These are phyloP conservation scores for Candida khao-thaluensis DNA, from an alignment of 805 yeast genomes.

Conservation along the genomic window DNA sequence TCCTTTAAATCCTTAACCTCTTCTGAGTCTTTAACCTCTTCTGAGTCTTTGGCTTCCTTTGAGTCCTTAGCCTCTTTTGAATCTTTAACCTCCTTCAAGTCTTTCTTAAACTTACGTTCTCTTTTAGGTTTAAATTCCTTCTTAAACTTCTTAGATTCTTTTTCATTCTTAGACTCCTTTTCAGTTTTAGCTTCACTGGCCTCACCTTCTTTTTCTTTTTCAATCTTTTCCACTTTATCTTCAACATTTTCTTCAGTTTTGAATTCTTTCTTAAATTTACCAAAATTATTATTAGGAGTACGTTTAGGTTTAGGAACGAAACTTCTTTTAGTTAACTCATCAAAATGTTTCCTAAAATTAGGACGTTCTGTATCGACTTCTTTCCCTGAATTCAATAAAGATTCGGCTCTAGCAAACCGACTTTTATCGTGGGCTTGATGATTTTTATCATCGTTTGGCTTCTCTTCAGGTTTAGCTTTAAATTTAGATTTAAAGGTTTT, in stretches of 20 bases:
- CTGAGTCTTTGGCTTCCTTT: background rate
- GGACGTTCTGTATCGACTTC: conserved; percentile 23
- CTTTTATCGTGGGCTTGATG: background rate
- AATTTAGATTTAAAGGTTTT: background rate
- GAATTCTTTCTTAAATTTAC: conserved; percentile 17
- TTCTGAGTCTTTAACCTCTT: too few species aligned
- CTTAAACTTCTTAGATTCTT: background rate
- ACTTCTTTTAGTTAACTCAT: conserved; percentile 23
- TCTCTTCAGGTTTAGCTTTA: background rate
- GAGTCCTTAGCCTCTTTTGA: background rate
- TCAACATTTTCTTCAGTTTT: too few species aligned
- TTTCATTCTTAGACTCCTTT: too few species aligned
- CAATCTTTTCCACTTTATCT: conserved; percentile 14
- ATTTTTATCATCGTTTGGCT: background rate
- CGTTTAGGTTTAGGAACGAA: conserved; percentile 18
- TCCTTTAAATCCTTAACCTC: too few species aligned
- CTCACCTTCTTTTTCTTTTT: conserved; percentile 12
- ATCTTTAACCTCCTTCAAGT: background rate
- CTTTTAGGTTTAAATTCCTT: background rate
- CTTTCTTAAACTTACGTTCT: background rate
- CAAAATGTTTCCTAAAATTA: conserved; percentile 31
- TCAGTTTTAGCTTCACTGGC: background rate
- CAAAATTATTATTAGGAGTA: conserved; percentile 15
- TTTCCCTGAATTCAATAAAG: conserved; percentile 2
- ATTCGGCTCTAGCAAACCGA: background rate